A percentile compares a stretch with the other conserved stretches of the same genome.
Conservation (phyloP, 2,329 filamentous ascomycete genomes). For the Ophiocordyceps camponoti-floridani region DNA sequence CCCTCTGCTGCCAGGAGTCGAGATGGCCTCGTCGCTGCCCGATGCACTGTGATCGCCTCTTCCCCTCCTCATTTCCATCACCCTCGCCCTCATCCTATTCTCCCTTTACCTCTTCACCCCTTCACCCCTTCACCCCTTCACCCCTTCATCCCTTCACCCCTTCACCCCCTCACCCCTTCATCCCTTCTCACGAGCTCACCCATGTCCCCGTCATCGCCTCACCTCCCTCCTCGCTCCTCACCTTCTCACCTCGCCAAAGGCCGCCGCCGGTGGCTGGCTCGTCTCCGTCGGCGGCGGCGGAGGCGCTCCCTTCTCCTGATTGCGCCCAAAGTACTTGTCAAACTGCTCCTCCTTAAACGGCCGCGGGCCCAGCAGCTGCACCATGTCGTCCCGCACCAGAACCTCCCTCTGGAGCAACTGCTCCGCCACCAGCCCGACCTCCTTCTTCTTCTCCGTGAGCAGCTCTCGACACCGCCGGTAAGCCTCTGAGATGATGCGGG, state of each 20-base stretch:
- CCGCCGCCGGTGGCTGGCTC: conserved; percentile 19
- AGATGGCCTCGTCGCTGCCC: too few relatives aligned
- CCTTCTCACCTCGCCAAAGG: conserved; percentile 10
- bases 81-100: neutral
- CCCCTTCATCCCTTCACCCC: too few relatives aligned
- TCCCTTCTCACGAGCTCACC: too few relatives aligned
- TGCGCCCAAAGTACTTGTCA: conserved; percentile 73
- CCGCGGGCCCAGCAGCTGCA: conserved; percentile 67
- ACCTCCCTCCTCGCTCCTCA: neutral
- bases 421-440: conserved; percentile 80
- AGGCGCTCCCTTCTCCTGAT: conserved; percentile 36
- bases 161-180: too few relatives aligned
- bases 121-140: too few relatives aligned
- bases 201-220: neutral
- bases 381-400: conserved; percentile 78
- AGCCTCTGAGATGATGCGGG: conserved; percentile 78
- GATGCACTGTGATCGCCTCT: too few relatives aligned
- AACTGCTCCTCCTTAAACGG: conserved; percentile 86
- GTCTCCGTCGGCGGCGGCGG: conserved; percentile 22
- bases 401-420: conserved; percentile 87
- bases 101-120: too few relatives aligned
- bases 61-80: too few relatives aligned
- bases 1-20: too few relatives aligned
- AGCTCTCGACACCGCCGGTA: conserved; percentile 82
- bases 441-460: conserved; percentile 67